Base-by-base conservation (phyloP, 1,139 yeast species). In the Blastobotrys illinoisensis region DNA sequence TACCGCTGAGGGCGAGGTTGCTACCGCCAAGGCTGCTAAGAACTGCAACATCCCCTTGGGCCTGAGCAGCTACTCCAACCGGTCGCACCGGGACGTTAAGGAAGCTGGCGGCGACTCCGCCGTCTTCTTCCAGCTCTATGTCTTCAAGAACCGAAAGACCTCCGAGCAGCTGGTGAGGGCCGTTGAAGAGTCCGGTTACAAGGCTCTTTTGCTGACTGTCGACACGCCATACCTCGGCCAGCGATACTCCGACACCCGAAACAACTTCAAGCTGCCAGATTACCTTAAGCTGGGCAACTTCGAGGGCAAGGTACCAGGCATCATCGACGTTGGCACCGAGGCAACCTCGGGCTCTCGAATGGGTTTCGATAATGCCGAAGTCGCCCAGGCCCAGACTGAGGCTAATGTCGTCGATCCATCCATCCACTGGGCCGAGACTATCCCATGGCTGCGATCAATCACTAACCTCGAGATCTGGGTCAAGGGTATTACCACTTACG, bases 211-310 rank as follows among this genome's bases (percentile, higher is more conserved):
- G 58, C 77, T 84, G 50, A 84, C 88, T 0, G 86, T 82, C 6
- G 88, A 84, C 68, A 85, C 86, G 1, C 86, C 88, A 5, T 81
- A 78, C 61, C 73, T 82, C 58, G 89, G 88, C 28, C 76, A 83
- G 60, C 72, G 89, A 55, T 85, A 80, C 64, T 78, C 81, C 60
- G 88, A 84, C 50, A 54, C 60, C 24, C 60, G 76, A 71, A 70
- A 74, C 70, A 58, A 76, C 70, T 74, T 79, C 71, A 71, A 81
- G 71, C 62, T 71, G 26, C 74, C 75, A 5, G 48, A 65, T 2
- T 66, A 70, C 50, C 53, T 69, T 36, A 56, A 56, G 48, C 62
- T 68, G 3, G 74, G 72, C 24, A 71, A 71, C 60, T 71, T 70
- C 56, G 53, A 43, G 44, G 52, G 52, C 2, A 45, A 44, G 46